Conservation (phyloP, 805 yeast genomes). For the Saturnispora galanensis region DNA sequence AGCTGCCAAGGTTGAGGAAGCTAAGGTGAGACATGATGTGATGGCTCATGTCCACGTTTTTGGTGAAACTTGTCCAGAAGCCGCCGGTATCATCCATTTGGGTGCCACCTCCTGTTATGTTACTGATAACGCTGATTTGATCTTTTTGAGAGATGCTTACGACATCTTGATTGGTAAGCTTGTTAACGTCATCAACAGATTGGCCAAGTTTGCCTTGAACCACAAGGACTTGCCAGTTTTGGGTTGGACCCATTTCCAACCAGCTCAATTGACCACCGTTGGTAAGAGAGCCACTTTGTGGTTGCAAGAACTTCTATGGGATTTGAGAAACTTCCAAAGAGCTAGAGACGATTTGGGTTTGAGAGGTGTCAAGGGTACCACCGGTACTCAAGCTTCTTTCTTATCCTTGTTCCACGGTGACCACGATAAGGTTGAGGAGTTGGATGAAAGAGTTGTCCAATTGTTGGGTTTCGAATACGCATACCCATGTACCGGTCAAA, state of each 20-base stretch:
- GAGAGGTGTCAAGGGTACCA: slow-evolving; percentile 98
- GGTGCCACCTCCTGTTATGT: slow-evolving; percentile 98
- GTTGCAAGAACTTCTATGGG: slow-evolving; percentile 98
- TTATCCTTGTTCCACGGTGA: slow-evolving; percentile 91
- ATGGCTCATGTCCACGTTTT: slow-evolving; percentile 98
- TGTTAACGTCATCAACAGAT: slow-evolving; percentile 89
- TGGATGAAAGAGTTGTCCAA: slow-evolving; percentile 88
- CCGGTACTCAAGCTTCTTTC: slow-evolving; percentile 98
- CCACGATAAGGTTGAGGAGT: slow-evolving; percentile 89
- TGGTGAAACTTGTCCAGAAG: slow-evolving; percentile 87
- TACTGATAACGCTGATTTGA: slow-evolving; percentile 96
- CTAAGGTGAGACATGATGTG: slow-evolving; percentile 97
- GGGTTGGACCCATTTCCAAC: slow-evolving; percentile 99
- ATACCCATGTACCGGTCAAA: slow-evolving; percentile 97
- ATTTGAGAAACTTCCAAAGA: slow-evolving; percentile 87
- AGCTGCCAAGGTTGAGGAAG: slow-evolving; percentile 86
- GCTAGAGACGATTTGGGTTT: slow-evolving; percentile 95
- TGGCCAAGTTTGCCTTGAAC: slow-evolving; percentile 77
- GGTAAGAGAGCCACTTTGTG: slow-evolving; percentile 97
- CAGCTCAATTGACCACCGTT: slow-evolving; percentile 96
- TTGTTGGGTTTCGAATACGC: slow-evolving; percentile 89
- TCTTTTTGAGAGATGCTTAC: slow-evolving; percentile 91
- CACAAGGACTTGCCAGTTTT: slow-evolving; percentile 93
- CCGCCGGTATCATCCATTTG: slow-evolving; percentile 94
- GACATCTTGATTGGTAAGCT: slow-evolving; percentile 89